These are phyloP conservation scores for Pisolithus marmoratus DNA, from an alignment of 768 basidiomycete genomes.

Conservation along the genomic window DNA sequence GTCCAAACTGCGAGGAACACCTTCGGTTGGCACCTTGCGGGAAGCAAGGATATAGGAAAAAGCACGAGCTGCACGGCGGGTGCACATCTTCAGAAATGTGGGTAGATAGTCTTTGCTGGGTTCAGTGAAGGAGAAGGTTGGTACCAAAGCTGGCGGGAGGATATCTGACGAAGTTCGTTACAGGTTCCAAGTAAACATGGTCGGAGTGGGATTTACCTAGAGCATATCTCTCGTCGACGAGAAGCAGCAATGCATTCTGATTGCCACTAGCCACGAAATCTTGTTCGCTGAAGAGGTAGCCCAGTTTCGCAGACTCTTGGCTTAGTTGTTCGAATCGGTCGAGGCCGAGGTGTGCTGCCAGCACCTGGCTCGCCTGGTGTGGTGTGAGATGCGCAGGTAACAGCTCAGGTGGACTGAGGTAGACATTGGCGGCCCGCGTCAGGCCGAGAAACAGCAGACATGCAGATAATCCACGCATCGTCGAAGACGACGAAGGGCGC, in stretches of 20 bases:
- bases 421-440: slow-evolving; percentile 51
- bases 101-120: slow-evolving; percentile 33
- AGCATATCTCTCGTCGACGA: slow-evolving; percentile 50
- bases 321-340: slow-evolving; percentile 55
- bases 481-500: not conserved
- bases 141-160: slow-evolving; percentile 45
- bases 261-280: slow-evolving; percentile 54
- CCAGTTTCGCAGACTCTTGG: slow-evolving; percentile 22
- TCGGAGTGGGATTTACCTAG: slow-evolving; percentile 37
- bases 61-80: slow-evolving; percentile 49
- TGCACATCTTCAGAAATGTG: slow-evolving; percentile 52
- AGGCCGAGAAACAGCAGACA: slow-evolving; percentile 29
- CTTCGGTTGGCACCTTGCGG: slow-evolving; percentile 25
- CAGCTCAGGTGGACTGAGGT: slow-evolving; percentile 44
- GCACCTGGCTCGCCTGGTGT: slow-evolving; percentile 50
- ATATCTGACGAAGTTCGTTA: slow-evolving; percentile 37
- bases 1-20: slow-evolving; percentile 32
- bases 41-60: slow-evolving; percentile 51
- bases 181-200: not conserved
- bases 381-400: slow-evolving; percentile 39
- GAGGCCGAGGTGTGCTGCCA: slow-evolving; percentile 68
- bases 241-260: slow-evolving; percentile 47
- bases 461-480: slow-evolving; percentile 18
- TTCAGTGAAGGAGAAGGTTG: slow-evolving; percentile 41
- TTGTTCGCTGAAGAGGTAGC: slow-evolving; percentile 28